Conservation (phyloP, 441 rosid genomes). For the Erodium moschatum region DNA sequence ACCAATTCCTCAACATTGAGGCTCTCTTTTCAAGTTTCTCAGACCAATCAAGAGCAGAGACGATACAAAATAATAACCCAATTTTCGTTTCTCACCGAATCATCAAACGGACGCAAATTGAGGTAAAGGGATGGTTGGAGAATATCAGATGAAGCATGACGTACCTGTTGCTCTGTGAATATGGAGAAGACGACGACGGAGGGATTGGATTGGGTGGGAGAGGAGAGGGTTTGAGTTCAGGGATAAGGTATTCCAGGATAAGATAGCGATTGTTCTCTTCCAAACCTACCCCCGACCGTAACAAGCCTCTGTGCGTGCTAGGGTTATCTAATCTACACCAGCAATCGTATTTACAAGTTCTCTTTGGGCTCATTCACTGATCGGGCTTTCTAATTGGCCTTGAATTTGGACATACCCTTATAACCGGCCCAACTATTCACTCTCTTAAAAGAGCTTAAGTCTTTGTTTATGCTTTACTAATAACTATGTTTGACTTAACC, state of each 20-base stretch:
- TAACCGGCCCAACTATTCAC: not conserved
- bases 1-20: not conserved
- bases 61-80: not conserved
- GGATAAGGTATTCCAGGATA: constrained; percentile 10
- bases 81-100: not conserved
- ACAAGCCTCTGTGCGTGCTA: constrained; percentile 1
- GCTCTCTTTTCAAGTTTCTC: not conserved
- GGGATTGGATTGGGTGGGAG: constrained; percentile 1
- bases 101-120: not conserved
- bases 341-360: not conserved
- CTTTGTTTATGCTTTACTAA: too few species aligned
- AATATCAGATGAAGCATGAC: not conserved
- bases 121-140: not conserved
- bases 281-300: constrained; percentile 5
- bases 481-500: too few species aligned
- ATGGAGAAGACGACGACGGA: not conserved
- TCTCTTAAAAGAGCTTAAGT: too few species aligned
- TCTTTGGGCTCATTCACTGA: not conserved
- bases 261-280: constrained; percentile 3
- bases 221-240: not conserved
- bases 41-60: not conserved
- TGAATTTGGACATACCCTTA: not conserved
- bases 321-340: constrained; percentile 2
- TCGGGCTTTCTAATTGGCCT: not conserved
- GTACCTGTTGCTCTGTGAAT: not conserved